These are phyloP conservation scores for Lipomyces sp. DNA, from an alignment of 805 yeast species.

Conservation along the genomic window DNA sequence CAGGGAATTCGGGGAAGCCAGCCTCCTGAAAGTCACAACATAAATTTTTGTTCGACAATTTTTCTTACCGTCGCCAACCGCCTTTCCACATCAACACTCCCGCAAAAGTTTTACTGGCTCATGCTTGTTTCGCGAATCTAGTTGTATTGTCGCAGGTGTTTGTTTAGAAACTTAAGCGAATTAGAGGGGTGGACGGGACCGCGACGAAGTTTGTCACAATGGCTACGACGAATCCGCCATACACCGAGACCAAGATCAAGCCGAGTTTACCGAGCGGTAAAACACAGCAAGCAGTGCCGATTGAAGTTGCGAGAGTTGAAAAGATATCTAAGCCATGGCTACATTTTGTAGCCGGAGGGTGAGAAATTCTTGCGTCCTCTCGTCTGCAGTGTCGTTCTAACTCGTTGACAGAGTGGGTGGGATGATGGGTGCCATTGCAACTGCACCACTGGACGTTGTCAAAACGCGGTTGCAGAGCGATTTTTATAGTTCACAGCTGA, in stretches of 20 bases:
- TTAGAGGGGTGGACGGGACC: background rate
- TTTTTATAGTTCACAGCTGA: conserved; percentile 53
- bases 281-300: background rate
- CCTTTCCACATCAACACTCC: background rate
- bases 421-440: conserved; percentile 93
- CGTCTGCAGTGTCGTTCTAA: background rate
- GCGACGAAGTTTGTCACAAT: background rate
- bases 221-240: background rate
- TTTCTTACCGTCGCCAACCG: background rate
- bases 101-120: background rate
- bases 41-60: background rate
- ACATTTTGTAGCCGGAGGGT: conserved; percentile 53
- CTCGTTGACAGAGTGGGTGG: conserved; percentile 64
- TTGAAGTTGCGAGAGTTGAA: conserved; percentile 20
- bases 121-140: background rate
- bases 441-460: conserved; percentile 94
- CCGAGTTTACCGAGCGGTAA: background rate
- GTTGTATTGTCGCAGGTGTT: conserved; percentile 1
- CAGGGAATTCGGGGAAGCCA: background rate
- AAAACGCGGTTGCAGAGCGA: conserved; percentile 94
- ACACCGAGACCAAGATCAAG: background rate
- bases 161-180: background rate
- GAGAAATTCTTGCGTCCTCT: conserved; percentile 8
- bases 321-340: conserved; percentile 51
- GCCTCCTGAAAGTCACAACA: background rate